phyloP scores from a whole-genome alignment of 1,284 basidiomycete species.

The Rugosomyces carneus region DNA sequence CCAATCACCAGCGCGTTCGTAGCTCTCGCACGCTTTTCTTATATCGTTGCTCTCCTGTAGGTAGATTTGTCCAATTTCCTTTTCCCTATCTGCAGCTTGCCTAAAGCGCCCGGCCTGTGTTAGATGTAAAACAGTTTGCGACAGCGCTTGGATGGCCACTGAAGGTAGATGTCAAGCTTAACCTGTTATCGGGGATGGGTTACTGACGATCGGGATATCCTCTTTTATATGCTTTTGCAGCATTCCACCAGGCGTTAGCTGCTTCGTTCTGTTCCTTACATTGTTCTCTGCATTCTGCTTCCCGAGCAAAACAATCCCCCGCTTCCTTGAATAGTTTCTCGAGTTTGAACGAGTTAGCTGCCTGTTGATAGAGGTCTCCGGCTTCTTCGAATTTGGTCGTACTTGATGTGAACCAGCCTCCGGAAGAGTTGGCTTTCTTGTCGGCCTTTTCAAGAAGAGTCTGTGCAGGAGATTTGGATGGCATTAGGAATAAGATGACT shows the following conservation, averaged over 20 bases:
- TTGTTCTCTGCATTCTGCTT: slow-evolving; percentile 88
- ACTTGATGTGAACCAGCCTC: slow-evolving; percentile 82
- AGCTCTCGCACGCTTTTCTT: slow-evolving; percentile 83
- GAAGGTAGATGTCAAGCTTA: slow-evolving; percentile 11
- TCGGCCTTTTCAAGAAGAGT: slow-evolving; percentile 80
- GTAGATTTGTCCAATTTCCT: slow-evolving; percentile 93
- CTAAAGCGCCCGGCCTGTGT: slow-evolving; percentile 87
- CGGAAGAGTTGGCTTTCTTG: slow-evolving; percentile 82
- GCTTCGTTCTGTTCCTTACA: slow-evolving; percentile 86
- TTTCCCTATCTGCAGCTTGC: slow-evolving; percentile 96
- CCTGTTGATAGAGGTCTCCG: slow-evolving; percentile 90
- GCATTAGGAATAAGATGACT: slow-evolving; percentile 16
- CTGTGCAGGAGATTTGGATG: slow-evolving; percentile 64
- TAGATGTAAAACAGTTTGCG: slow-evolving; percentile 80
- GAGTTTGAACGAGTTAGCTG: slow-evolving; percentile 93
- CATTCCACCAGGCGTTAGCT: slow-evolving; percentile 97
- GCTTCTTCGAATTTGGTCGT: slow-evolving; percentile 88
- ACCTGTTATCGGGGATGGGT: slow-evolving; percentile 3
- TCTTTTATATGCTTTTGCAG: slow-evolving; percentile 90
- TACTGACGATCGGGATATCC: slow-evolving; percentile 73
- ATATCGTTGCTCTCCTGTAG: slow-evolving; percentile 74
- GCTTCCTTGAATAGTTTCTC: slow-evolving; percentile 90
- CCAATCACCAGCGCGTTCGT: slow-evolving; percentile 93
- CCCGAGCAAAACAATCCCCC: slow-evolving; percentile 82
- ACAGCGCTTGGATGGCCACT: slow-evolving; percentile 92